Evolutionary conservation across 2,329 filamentous ascomycete species (phyloP), one percentile per base, ranked within the genome.

Genomic region (Xylaria polymorpha): DNA sequence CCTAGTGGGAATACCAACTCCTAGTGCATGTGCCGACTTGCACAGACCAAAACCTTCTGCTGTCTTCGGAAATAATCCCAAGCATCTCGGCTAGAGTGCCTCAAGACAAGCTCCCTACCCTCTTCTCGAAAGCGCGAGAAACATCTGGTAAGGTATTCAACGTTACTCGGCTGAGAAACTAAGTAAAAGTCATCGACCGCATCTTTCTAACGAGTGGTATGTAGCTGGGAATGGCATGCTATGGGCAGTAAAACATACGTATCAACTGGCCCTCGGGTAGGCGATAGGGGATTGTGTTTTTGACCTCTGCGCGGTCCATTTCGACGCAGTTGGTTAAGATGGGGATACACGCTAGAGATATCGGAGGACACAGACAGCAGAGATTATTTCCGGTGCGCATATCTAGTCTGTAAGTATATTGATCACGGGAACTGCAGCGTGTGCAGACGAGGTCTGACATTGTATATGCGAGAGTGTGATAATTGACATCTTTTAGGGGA

Each of bases 241-340:
- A n/a, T 58, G 20, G 32, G 18, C 7, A 22, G n/a, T n/a, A 61
- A 8, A 37, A 61, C 64, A 29, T 66, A 66, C 64, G 39, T 37
- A 60, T 55, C 7, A 66, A 18, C 32, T 55, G 64, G 37, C 64
- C 64, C 12, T 44, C n/a, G 10, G 64, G 64, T 14, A 60, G 25
- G 56, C 64, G 64, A 46, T 55, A 66, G 37, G 29, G 57, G 15
- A 46, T 29, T 18, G 6, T 53, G 35, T 43, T 46, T 9, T 66
- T 44, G 25, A 53, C 7, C 20, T 39, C 20, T 58, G 18, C 62
- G 20, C 20, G 29, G 32, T 29, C n/a, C 39, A 48, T 41, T 12
- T 25, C 18, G 9, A 56, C 29, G 4, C n/a, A 22, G 7, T 18
- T 18, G 37, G 20, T n/a, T 22, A 39, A 2, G 44, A 61, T 61